phyloP scores from a whole-genome alignment of 805 yeast species.

The Ascoidea tarda region DNA sequence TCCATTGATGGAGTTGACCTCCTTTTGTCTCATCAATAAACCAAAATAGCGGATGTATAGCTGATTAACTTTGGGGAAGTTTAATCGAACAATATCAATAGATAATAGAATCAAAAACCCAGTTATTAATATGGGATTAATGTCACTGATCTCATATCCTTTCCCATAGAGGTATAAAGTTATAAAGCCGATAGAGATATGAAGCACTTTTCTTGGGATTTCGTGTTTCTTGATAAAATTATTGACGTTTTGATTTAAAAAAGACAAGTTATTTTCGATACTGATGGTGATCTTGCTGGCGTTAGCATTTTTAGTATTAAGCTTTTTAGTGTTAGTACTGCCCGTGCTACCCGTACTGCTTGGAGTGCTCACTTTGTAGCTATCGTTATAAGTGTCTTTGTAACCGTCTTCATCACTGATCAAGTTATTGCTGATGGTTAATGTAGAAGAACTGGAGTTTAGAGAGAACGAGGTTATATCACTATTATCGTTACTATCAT shows the following conservation, averaged over 20 bases:
- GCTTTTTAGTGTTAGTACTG: too few species aligned
- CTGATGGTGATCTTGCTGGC: too few species aligned
- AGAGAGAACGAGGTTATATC: neutral
- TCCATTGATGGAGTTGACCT: slow-evolving; percentile 65
- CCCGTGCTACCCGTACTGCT: too few species aligned
- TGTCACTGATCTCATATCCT: slow-evolving; percentile 39
- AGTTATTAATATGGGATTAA: slow-evolving; percentile 44
- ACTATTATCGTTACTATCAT: too few species aligned
- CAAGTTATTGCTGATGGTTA: neutral
- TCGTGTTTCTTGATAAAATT: slow-evolving; percentile 66
- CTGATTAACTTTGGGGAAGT: slow-evolving; percentile 45
- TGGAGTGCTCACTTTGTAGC: too few species aligned
- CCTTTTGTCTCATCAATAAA: slow-evolving; percentile 74
- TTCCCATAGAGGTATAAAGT: slow-evolving; percentile 59
- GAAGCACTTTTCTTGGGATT: slow-evolving; percentile 76
- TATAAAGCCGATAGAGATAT: slow-evolving; percentile 77
- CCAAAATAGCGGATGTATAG: slow-evolving; percentile 58
- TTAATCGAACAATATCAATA: slow-evolving; percentile 58
- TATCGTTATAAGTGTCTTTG: too few species aligned
- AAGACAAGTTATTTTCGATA: too few species aligned
- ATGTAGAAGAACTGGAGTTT: neutral
- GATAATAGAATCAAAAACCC: slow-evolving; percentile 42
- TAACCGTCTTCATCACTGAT: neutral
- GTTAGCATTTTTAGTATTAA: too few species aligned
- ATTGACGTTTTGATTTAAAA: slow-evolving; percentile 20